phyloP scores from a whole-genome alignment of 306 rosid genomes.

The Vigna radiata region DNA sequence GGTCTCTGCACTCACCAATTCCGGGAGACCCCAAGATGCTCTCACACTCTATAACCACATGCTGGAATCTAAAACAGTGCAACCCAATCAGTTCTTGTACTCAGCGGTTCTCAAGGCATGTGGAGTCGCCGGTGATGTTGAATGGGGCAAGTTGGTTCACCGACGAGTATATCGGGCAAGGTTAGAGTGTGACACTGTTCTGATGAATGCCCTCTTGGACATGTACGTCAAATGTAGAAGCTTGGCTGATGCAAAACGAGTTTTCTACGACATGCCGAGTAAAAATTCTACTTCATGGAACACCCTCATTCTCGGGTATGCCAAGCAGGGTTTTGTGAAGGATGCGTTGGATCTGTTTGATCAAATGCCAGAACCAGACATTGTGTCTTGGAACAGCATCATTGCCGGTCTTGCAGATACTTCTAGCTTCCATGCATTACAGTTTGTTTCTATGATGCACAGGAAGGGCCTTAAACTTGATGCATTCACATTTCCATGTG shows the following conservation, averaged over 20 bases:
- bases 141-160: conserved; percentile 66
- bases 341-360: conserved; percentile 69
- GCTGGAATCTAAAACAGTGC: conserved; percentile 56
- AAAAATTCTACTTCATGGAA: conserved; percentile 71
- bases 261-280: conserved; percentile 54
- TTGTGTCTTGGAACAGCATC: conserved; percentile 81
- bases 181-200: conserved; percentile 67
- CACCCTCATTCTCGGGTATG: conserved; percentile 65
- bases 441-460: conserved; percentile 69
- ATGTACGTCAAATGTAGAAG: conserved; percentile 87
- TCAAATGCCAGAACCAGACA: conserved; percentile 69
- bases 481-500: conserved; percentile 76
- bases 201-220: conserved; percentile 90
- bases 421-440: conserved; percentile 55
- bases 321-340: conserved; percentile 62
- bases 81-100: conserved; percentile 72
- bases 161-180: conserved; percentile 46
- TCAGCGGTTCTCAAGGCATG: conserved; percentile 90
- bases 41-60: conserved; percentile 56
- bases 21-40: conserved; percentile 68
- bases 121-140: conserved; percentile 58
- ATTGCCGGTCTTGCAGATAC: conserved; percentile 71
- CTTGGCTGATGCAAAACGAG: conserved; percentile 65
- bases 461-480: conserved; percentile 64
- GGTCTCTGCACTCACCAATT: conserved; percentile 68